Evolutionary conservation across 352 stramenopile species (phyloP), one percentile per base, ranked within the genome.

Genomic region (Pythium myriotylum): DNA sequence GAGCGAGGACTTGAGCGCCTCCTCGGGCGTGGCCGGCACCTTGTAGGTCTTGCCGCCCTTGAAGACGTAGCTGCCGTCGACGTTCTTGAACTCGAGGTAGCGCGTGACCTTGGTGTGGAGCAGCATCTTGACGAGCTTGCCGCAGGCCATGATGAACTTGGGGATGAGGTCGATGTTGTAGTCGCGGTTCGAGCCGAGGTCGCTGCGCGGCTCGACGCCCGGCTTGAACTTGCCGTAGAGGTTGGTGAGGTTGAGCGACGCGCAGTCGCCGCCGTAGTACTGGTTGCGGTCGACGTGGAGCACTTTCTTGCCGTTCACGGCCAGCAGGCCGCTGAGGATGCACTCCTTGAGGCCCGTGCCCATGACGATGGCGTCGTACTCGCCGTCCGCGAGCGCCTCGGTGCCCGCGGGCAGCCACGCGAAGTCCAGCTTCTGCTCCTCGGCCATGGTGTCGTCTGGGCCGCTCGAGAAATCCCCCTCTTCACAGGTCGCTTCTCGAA

Each of bases 141-240:
- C 98, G 70, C 97, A 99, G 1, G 97, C 97, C 97, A 99, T 99
- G 76, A 99, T 99, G 72, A 99, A 99, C 84, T 99, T 99, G 47
- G 98, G 97, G 72, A 99, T 97, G 23, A 99, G 81, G 81, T 99
- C 98, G 52, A 99, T 97, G 76, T 99, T 99, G 87, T 99, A 99
- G 81, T 99, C 97, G 47, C 97, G 96, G 73, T 98, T 98, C 37
- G 90, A 95, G 54, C 97, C 97, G 29, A 99, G 74, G 19, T 93
- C 80, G 43, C 76, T 70, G 54, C 79, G 72, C 50, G 84, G 77
- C 56, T 81, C 62, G 53, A 89, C 68, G 6, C 76, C 79, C 0
- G 79, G 82, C 71, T 94, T 91, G 75, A 97, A 97, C 76, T 97
- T 97, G 73, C 92, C 88, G 83, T 98, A 99, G 14, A 99, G 84